Evolutionary conservation across 2,329 filamentous ascomycete species (phyloP).

Genomic region (Aspergillus pseudoglaucus): DNA sequence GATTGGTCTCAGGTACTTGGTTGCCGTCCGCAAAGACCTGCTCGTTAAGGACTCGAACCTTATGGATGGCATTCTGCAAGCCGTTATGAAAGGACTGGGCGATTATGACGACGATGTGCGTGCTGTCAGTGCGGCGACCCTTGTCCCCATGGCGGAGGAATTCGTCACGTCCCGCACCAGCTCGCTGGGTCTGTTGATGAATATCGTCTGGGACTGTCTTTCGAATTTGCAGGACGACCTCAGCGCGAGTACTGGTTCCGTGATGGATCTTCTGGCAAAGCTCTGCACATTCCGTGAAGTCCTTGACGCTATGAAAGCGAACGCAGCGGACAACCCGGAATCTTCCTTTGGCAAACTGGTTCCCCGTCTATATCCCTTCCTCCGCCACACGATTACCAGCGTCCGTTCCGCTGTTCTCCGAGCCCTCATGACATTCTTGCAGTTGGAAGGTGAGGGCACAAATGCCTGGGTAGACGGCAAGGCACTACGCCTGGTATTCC

Average conservation of each 20-base stretch:
- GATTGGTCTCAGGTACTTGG: constrained; percentile 91
- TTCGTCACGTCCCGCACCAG: constrained; percentile 78
- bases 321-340: constrained; percentile 73
- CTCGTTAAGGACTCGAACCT: constrained; percentile 75
- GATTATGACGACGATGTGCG: constrained; percentile 93
- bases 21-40: constrained; percentile 88
- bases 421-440: constrained; percentile 85
- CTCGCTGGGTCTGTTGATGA: constrained; percentile 74
- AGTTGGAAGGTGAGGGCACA: constrained; percentile 70
- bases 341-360: constrained; percentile 90
- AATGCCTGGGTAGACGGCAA: constrained; percentile 90
- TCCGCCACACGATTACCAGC: constrained; percentile 93
- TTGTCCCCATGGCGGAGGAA: constrained; percentile 93
- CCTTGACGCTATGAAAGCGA: constrained; percentile 85
- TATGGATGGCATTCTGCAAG: constrained; percentile 85
- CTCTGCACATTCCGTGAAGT: constrained; percentile 93
- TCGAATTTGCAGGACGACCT: constrained; percentile 95
- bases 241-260: constrained; percentile 92
- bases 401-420: constrained; percentile 90
- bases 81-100: constrained; percentile 89
- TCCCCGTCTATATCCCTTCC: constrained; percentile 88
- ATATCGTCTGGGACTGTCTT: constrained; percentile 95
- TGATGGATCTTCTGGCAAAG: constrained; percentile 96
- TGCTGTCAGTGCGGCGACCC: constrained; percentile 91
- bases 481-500: constrained; percentile 81